phyloP scores from a whole-genome alignment of 1,284 basidiomycete genomes.

The Ustilago curta region DNA sequence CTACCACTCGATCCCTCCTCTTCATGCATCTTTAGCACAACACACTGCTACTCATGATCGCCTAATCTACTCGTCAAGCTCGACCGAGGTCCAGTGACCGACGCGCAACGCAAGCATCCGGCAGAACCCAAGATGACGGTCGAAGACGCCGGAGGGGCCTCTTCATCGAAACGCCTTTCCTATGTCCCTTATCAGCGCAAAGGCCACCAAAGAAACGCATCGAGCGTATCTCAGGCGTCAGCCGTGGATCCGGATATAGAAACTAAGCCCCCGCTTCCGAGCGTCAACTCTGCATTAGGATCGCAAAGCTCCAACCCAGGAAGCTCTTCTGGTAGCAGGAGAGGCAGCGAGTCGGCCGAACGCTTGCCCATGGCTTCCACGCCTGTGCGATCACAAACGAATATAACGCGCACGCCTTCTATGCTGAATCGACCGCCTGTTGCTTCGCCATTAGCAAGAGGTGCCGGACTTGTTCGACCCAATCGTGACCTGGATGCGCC shows the following conservation, averaged over 20 bases:
- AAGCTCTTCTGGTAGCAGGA: conserved; percentile 4
- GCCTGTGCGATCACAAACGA: conserved; percentile 12
- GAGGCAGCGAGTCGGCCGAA: conserved; percentile 6
- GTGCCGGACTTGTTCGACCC: conserved; percentile 24
- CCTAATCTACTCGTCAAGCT: neutral
- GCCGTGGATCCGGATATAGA: neutral
- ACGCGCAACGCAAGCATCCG: neutral
- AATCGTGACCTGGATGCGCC: conserved; percentile 37
- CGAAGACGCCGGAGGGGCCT: conserved; percentile 16
- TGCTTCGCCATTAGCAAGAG: conserved; percentile 26
- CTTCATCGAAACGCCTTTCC: conserved; percentile 41
- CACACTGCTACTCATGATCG: neutral
- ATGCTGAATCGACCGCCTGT: conserved; percentile 20
- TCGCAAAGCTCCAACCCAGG: conserved; percentile 7
- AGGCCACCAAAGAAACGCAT: conserved; percentile 27
- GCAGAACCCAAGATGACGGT: conserved; percentile 10
- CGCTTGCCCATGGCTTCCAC: conserved; percentile 9
- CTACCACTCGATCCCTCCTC: neutral
- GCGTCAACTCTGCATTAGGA: neutral
- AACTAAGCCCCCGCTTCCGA: neutral
- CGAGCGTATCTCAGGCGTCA: conserved; percentile 24
- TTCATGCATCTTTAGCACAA: no score
- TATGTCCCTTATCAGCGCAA: conserved; percentile 52
- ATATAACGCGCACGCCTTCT: conserved; percentile 11
- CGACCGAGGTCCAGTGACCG: neutral